Evolutionary conservation across 1,284 basidiomycete species (phyloP), one percentile per base, ranked within the genome.

Genomic region (Apiotrichum mycotoxinovorans): DNA sequence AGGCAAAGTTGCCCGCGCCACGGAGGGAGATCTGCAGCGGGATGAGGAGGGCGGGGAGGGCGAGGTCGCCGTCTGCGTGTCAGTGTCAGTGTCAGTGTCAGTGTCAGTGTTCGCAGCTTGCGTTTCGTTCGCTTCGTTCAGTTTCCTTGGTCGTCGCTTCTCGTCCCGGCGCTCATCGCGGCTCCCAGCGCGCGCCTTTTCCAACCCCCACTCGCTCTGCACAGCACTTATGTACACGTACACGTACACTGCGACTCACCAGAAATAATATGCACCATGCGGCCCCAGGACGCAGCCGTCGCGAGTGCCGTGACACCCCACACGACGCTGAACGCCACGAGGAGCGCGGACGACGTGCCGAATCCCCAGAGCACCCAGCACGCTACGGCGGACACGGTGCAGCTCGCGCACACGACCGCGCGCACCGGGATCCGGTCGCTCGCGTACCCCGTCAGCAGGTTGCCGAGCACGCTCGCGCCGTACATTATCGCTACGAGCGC

Each of bases 341-440:
- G 54, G 11, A 65, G 54, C 4, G 54, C 64, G 22, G 60, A 27
- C 4, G 60, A 62, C 14, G 70, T 72, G 0, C 70, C 70, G 49
- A 77, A 73, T 1, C 76, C 76, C 75, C 77, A 78, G 22, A 77
- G 55, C 27, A 75, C 60, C 22, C 74, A 66, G 41, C 71, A 73
- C 1, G 73, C 56, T 0, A 72, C 37, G 2, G 71, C 68, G 3
- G 68, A 62, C 0, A 67, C 68, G 5, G 69, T 42, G 57, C 71
- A 73, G 3, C 70, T 70, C 30, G 68, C 48, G 10, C 60, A 35
- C 27, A 77, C 61, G 43, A 72, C 70, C 41, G 60, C 43, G n/a
- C 61, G 59, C 15, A 74, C 55, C 1, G 69, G 68, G 23, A 62
- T 54, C 9, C 63, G 58, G 60, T 78, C 77, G 25, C 70, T 68